These are phyloP conservation scores for Syzygium aqueum DNA, from an alignment of 345 rosid species.

Conservation along the genomic window DNA sequence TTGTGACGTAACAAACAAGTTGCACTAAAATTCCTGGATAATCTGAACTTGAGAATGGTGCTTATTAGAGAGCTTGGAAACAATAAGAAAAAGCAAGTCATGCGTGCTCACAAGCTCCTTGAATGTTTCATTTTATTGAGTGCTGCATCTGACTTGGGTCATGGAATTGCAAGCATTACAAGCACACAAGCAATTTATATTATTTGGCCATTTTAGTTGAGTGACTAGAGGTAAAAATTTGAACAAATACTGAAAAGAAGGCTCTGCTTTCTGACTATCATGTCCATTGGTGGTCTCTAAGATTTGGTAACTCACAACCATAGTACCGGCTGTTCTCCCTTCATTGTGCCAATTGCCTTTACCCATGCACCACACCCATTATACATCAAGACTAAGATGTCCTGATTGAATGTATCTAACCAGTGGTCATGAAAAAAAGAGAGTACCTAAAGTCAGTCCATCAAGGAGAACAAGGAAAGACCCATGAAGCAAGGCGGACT, in stretches of 20 bases:
- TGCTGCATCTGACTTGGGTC: background rate
- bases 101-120: background rate
- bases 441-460: conserved; percentile 78
- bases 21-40: background rate
- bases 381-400: background rate
- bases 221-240: background rate
- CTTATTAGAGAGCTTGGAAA: background rate
- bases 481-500: conserved; percentile 70
- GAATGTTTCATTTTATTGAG: background rate
- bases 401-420: background rate
- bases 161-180: background rate
- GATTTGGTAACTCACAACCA: background rate
- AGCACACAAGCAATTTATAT: background rate
- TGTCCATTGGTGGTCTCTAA: background rate
- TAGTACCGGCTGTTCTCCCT: background rate
- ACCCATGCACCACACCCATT: background rate
- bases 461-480: conserved; percentile 89
- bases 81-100: background rate
- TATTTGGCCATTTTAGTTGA: background rate
- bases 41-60: background rate
- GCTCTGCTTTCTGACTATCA: background rate
- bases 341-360: background rate
- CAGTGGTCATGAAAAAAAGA: background rate
- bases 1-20: background rate
- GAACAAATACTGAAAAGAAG: background rate